Percentiles rank a stretch among this genome's conserved stretches.
phyloP scores from a whole-genome alignment of 2,329 filamentous ascomycete genomes.

The Amesomyces nigricolor region DNA sequence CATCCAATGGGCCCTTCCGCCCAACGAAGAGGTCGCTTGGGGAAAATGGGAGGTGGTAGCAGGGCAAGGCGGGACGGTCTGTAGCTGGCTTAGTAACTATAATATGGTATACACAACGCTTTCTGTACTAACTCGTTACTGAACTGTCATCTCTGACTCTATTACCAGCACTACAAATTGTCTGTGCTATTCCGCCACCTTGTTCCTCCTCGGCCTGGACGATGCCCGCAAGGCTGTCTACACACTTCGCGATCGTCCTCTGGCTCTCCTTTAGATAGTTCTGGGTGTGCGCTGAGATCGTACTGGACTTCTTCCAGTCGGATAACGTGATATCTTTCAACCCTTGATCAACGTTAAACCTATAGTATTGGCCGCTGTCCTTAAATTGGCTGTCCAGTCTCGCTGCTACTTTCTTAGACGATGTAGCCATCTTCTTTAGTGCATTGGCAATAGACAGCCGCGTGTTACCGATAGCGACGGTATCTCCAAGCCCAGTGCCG shows the following conservation, averaged over 20 bases:
- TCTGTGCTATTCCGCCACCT: too few species aligned
- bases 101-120: neutral
- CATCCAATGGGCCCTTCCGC: conserved; percentile 22
- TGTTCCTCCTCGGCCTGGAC: too few species aligned
- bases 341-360: too few species aligned
- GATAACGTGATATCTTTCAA: too few species aligned
- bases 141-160: neutral
- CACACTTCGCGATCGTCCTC: too few species aligned
- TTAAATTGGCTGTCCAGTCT: neutral
- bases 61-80: conserved; percentile 9
- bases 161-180: too few species aligned
- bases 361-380: too few species aligned
- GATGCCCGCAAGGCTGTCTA: too few species aligned
- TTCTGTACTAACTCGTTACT: neutral
- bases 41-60: conserved; percentile 19
- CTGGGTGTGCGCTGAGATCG: too few species aligned
- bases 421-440: neutral
- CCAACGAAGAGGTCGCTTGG: conserved; percentile 28
- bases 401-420: neutral
- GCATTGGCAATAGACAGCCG: neutral
- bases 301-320: too few species aligned
- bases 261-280: too few species aligned
- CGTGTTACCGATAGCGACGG: neutral
- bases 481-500: neutral
- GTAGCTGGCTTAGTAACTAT: conserved; percentile 5